Evolutionary conservation across 495 filamentous ascomycete species (phyloP).

Genomic region (Aspergillus sclerotioniger): DNA sequence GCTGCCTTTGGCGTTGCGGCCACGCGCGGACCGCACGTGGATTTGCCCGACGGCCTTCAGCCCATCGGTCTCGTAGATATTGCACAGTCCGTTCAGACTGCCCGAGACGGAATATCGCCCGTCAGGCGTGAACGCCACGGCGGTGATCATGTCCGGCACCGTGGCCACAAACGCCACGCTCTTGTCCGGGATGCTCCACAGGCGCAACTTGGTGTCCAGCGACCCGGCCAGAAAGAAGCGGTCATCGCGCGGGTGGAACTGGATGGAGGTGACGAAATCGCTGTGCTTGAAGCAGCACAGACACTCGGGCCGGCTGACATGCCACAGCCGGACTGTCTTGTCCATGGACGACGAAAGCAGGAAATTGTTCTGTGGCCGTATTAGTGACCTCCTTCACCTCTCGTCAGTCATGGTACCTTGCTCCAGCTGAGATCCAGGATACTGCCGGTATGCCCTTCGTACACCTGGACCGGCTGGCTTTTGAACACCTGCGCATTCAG

Average conservation of each 20-base stretch:
- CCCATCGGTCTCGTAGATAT: slow-evolving; percentile 94
- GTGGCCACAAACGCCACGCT: slow-evolving; percentile 83
- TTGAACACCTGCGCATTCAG: slow-evolving; percentile 92
- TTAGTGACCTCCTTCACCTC: slow-evolving; percentile 6
- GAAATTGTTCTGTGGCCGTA: slow-evolving; percentile 73
- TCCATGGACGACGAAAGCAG: slow-evolving; percentile 97
- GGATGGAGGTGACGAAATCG: slow-evolving; percentile 92
- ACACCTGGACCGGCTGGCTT: slow-evolving; percentile 71
- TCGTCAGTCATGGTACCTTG: slow-evolving; percentile 55
- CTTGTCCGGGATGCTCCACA: slow-evolving; percentile 99
- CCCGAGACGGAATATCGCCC: slow-evolving; percentile 88
- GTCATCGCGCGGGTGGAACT: slow-evolving; percentile 93
- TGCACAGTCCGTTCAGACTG: slow-evolving; percentile 77
- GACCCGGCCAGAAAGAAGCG: slow-evolving; percentile 96
- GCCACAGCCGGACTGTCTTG: slow-evolving; percentile 95
- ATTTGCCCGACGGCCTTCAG: slow-evolving; percentile 80
- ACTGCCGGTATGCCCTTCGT: slow-evolving; percentile 80
- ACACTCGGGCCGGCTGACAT: slow-evolving; percentile 79
- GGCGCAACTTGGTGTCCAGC: slow-evolving; percentile 82
- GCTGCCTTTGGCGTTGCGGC: slow-evolving; percentile 91
- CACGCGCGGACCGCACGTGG: slow-evolving; percentile 84
- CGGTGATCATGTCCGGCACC: slow-evolving; percentile 85
- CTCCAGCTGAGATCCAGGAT: slow-evolving; percentile 95
- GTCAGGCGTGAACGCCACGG: slow-evolving; percentile 91
- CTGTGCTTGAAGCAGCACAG: slow-evolving; percentile 95